Percentiles rank a stretch among this genome's conserved stretches.
Conservation (phyloP, 805 yeast species). For the Dipodascus albidus region DNA sequence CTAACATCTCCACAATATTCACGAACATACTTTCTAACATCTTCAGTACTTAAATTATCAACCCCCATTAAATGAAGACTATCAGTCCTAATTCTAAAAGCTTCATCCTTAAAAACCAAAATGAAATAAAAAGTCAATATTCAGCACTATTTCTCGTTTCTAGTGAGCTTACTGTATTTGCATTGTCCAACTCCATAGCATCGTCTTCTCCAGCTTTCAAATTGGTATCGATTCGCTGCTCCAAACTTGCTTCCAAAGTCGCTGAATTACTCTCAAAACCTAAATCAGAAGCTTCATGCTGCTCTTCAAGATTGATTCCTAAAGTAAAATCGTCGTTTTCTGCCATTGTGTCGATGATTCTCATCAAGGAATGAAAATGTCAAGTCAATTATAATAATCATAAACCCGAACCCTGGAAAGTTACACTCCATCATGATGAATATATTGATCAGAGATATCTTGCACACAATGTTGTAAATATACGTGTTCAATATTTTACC, state of each 20-base stretch:
- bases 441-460: no score
- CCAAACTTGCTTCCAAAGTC: background rate
- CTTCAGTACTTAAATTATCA: constrained; percentile 49
- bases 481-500: no score
- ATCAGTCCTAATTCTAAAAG: constrained; percentile 28
- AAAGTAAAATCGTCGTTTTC: background rate
- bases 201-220: background rate
- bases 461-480: no score
- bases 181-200: background rate
- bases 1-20: constrained; percentile 30
- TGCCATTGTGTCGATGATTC: background rate
- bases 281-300: background rate
- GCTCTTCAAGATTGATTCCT: background rate
- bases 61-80: constrained; percentile 48
- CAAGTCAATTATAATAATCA: background rate
- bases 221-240: background rate
- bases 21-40: constrained; percentile 45
- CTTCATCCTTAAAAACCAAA: background rate
- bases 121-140: no score
- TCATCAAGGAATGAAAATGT: background rate
- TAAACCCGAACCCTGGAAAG: background rate
- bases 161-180: background rate
- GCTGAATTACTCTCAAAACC: background rate
- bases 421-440: background rate
- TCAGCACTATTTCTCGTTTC: background rate